Percentiles rank a stretch among this genome's conserved stretches.
phyloP scores from a whole-genome alignment of 2,329 filamentous ascomycete species.

The Aspergillus sclerotialis region DNA sequence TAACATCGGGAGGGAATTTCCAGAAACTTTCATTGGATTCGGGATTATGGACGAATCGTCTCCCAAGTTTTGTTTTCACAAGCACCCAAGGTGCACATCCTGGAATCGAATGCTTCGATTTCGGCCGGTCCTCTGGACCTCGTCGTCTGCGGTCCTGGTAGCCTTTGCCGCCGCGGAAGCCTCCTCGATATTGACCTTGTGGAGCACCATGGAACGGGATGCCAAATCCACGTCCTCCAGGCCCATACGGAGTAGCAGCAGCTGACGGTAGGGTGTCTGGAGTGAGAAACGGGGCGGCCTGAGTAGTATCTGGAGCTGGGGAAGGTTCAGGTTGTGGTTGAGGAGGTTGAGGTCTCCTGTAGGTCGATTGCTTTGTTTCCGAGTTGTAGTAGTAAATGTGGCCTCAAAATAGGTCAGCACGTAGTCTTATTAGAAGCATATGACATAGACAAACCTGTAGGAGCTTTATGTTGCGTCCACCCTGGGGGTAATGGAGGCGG shows the following conservation, averaged over 20 bases:
- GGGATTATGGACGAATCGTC: constrained; percentile 85
- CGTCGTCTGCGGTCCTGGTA: constrained; percentile 55
- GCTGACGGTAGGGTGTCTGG: constrained; percentile 29
- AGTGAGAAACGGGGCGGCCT: constrained; percentile 20
- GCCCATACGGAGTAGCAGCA: constrained; percentile 30
- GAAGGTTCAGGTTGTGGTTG: constrained; percentile 16
- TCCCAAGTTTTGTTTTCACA: constrained; percentile 83
- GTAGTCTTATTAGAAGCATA: constrained; percentile 5
- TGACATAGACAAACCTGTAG: constrained; percentile 49
- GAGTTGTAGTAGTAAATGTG: constrained; percentile 86
- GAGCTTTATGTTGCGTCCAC: constrained; percentile 92
- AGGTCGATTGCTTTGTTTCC: constrained; percentile 77
- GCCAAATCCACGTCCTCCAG: constrained; percentile 12
- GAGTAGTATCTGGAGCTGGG: constrained; percentile 36
- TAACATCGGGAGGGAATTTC: constrained; percentile 84
- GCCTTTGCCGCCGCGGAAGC: constrained; percentile 44
- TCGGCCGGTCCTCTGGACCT: constrained; percentile 73
- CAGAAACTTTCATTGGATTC: constrained; percentile 85
- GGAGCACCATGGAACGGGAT: constrained; percentile 9
- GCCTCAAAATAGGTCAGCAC: constrained; percentile 39
- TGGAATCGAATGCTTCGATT: constrained; percentile 70
- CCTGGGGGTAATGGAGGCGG: constrained; percentile 64
- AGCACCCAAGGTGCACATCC: constrained; percentile 81
- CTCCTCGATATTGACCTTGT: constrained; percentile 40
- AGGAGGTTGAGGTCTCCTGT: constrained; percentile 59